phyloP scores from a whole-genome alignment of 208 protist genomes.

The Angomonas ambiguus region DNA sequence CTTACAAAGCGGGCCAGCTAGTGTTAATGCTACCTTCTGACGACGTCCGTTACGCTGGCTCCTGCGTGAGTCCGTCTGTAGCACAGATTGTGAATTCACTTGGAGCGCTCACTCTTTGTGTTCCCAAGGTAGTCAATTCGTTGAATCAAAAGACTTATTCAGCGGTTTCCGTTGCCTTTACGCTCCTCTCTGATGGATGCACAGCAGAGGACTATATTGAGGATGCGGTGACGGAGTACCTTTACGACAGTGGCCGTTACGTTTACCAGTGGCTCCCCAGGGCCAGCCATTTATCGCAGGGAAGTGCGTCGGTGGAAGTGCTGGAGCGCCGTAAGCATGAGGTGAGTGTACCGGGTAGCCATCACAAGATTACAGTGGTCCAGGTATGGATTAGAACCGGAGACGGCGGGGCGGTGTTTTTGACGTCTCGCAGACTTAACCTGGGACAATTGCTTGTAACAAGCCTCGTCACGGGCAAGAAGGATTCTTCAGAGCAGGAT shows the following conservation, averaged over 20 bases:
- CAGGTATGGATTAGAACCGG: constrained; percentile 47
- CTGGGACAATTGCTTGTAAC: constrained; percentile 57
- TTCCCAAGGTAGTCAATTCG: background rate
- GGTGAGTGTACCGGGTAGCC: background rate
- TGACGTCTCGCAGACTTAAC: constrained; percentile 38
- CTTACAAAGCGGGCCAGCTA: constrained; percentile 55
- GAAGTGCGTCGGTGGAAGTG: constrained; percentile 9
- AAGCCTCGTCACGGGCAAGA: constrained; percentile 30
- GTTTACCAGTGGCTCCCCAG: constrained; percentile 28
- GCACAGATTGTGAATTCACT: constrained; percentile 32
- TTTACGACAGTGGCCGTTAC: constrained; percentile 49
- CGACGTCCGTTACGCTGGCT: constrained; percentile 21
- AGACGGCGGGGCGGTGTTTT: constrained; percentile 20
- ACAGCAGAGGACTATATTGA: constrained; percentile 63
- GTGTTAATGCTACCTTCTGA: constrained; percentile 42
- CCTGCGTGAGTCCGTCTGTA: constrained; percentile 27
- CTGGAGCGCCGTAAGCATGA: constrained; percentile 18
- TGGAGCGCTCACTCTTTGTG: constrained; percentile 34
- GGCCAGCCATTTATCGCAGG: constrained; percentile 12
- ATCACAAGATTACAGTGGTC: background rate
- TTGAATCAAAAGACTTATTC: background rate
- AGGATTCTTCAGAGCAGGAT: constrained; percentile 12
- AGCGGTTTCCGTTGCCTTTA: constrained; percentile 32
- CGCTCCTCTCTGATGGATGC: constrained; percentile 59
- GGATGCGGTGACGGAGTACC: constrained; percentile 49